Evolutionary conservation across 2,329 filamentous ascomycete genomes (phyloP).

Genomic region (Sclerotinia borealis): DNA sequence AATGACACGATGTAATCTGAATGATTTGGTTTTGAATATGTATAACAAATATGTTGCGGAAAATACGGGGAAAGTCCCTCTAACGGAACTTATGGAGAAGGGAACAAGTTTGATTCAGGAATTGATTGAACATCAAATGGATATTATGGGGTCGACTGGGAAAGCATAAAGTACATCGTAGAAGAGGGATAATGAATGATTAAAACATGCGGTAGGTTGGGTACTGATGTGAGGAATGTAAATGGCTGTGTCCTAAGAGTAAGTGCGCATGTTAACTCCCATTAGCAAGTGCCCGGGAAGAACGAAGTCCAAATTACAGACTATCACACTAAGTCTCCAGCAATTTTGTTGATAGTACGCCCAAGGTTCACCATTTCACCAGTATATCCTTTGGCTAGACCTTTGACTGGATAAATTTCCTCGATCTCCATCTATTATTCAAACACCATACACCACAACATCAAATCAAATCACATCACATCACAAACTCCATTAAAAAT

Average conservation of each 20-base stretch:
- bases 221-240: neutral
- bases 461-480: neutral
- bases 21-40: constrained; percentile 23
- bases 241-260: neutral
- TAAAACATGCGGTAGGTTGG: neutral
- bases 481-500: too few relatives aligned
- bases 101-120: constrained; percentile 25
- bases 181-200: too few relatives aligned
- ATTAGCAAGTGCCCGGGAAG: neutral
- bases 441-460: neutral
- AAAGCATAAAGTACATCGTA: constrained; percentile 18
- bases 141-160: constrained; percentile 25
- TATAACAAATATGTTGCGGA: constrained; percentile 25
- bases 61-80: constrained; percentile 18
- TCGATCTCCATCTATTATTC: neutral
- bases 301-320: neutral
- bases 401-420: too few relatives aligned
- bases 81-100: constrained; percentile 28
- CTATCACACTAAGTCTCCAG: neutral
- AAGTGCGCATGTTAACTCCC: neutral
- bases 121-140: constrained; percentile 25
- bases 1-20: constrained; percentile 36
- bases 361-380: neutral
- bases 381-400: neutral
- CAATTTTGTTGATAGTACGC: neutral